A percentile compares a stretch with the other conserved stretches of the same genome.
phyloP scores from a whole-genome alignment of 768 basidiomycete genomes.

The Cantharellus anzutake region DNA sequence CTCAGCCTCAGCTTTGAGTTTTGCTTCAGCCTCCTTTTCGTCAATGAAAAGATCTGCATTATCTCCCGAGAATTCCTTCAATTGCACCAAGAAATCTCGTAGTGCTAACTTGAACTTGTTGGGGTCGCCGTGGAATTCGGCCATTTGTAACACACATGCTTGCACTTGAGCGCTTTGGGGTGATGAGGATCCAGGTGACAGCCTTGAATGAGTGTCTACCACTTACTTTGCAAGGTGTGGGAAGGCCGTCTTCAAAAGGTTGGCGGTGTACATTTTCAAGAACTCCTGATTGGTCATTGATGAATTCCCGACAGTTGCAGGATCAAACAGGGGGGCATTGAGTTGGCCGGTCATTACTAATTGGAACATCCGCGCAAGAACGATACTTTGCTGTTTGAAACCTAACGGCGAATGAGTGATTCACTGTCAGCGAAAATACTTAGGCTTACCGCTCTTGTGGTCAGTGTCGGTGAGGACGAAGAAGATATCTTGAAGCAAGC shows the following conservation, averaged over 20 bases:
- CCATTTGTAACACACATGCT: slow-evolving; percentile 21
- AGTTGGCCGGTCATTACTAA: slow-evolving; percentile 70
- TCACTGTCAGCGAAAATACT: not conserved
- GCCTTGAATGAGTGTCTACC: not conserved
- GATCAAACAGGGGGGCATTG: slow-evolving; percentile 70
- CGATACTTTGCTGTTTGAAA: slow-evolving; percentile 83
- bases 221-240: slow-evolving; percentile 74
- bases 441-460: slow-evolving; percentile 63
- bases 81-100: slow-evolving; percentile 92
- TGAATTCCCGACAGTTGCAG: slow-evolving; percentile 43
- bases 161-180: slow-evolving; percentile 18
- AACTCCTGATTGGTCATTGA: slow-evolving; percentile 55
- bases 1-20: slow-evolving; percentile 63
- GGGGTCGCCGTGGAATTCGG: slow-evolving; percentile 22
- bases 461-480: slow-evolving; percentile 95
- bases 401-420: slow-evolving; percentile 17
- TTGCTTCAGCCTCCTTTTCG: slow-evolving; percentile 78
- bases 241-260: slow-evolving; percentile 76
- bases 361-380: slow-evolving; percentile 88
- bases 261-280: slow-evolving; percentile 71
- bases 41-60: slow-evolving; percentile 84
- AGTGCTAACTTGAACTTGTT: slow-evolving; percentile 60
- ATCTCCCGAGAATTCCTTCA: slow-evolving; percentile 94
- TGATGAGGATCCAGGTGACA: not conserved
- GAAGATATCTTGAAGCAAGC: slow-evolving; percentile 88